Evolutionary conservation across 345 rosid species (phyloP), one percentile per base, ranked within the genome.

Genomic region (Linum trigynum): DNA sequence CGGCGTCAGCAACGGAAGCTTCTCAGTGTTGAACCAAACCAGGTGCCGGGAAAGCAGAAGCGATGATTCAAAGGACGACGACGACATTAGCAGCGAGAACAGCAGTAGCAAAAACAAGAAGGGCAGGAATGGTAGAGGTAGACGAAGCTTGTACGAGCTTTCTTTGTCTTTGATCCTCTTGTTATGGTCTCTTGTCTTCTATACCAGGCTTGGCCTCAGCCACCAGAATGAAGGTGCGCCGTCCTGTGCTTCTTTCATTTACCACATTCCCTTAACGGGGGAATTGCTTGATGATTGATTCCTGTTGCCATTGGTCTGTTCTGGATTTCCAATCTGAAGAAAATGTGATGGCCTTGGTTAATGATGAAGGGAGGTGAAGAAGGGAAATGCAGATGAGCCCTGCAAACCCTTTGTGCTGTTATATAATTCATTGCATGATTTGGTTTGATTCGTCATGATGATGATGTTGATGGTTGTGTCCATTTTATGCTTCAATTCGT

Each of bases 121-220:
- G 6, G 50, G 55, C 48, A 66, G 63, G 38, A 71, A 48, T 48
- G 53, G 53, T 12, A 48, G 53, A 48, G 53, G 53, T 12, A 48
- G 14, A 48, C 53, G 71, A 48, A 72, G 67, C 63, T 74, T 74
- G 56, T 69, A 73, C 48, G 83, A 84, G 78, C 83, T 81, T 16
- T 85, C 90, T 37, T 59, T 84, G 72, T 75, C 88, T 14, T 64
- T 88, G 65, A 76, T 85, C 50, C 64, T 88, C 74, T 71, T 84
- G 0, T 85, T 84, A 9, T 88, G 91, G 91, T 84, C 79, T 67
- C 79, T 83, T 69, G 77, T 88, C 70, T 82, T 86, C 61, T 80
- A 79, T 74, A 74, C 83, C 59, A 67, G 79, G 62, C 87, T 88
- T 59, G 95, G 88, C 70, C 86, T 68, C 58, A 65, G 89, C 87